Base-by-base conservation (phyloP, 805 yeast species). In the Tetrapisispora pingtungensis region DNA sequence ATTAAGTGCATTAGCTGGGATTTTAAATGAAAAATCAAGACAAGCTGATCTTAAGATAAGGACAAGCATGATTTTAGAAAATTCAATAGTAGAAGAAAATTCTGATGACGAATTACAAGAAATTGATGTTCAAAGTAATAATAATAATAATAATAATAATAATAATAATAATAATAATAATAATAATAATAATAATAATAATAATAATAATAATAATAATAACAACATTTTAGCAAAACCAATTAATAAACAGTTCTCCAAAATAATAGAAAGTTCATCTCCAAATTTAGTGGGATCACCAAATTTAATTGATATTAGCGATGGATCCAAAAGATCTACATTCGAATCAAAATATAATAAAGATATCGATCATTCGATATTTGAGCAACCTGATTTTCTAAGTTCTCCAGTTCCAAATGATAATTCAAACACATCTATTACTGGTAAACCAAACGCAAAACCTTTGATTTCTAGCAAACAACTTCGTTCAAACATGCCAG, bases 1-100 rank as follows among this genome's bases (percentile, higher is more conserved):
- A 0, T 54, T 70, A 32, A 64, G 70, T 46, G 73, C 72, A 0
- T 47, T 70, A n/a, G 71, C 72, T 1, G 62, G 62, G 32, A 61
- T 69, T 22, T 52, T 70, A 33, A 68, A 64, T 44, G 66, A 64
- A 43, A 68, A 66, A 36, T 57, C 65, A 5, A 60, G 57, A 27
- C 53, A 47, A 38, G 62, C 64, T 15, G 64, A 56, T 32, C 51
- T 46, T 33, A 55, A 49, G 37, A 53, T 49, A 48, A 50, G 51
- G 27, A 37, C 48, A 10, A 48, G 49, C 38, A 44, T 45, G 34
- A 20, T 49, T 8, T 40, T 50, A 7, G 51, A 51, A 26, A 28
- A 46, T 4, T 46, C 61, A 0, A 50, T 57, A 4, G 17, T 54
- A 18, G 57, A 55, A 45, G 61, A 53, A 40, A 20, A 13, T 20